These are phyloP conservation scores for Rickenella mellea DNA, from an alignment of 768 basidiomycete species.

Conservation along the genomic window DNA sequence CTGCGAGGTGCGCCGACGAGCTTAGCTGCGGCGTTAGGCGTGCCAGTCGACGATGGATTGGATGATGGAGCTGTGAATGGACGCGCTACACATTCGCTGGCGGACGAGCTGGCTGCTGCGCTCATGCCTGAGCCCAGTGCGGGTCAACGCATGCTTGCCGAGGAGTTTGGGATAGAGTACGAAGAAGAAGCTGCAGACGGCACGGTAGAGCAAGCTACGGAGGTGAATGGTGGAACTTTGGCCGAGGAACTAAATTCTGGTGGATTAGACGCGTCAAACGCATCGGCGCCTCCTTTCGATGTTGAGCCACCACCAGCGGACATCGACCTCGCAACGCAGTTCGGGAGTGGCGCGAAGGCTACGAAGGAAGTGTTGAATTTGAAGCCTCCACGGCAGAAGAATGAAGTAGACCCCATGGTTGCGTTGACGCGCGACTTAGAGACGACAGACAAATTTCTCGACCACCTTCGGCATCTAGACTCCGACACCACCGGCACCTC, in stretches of 20 bases:
- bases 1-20: too few species aligned
- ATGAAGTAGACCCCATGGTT: slow-evolving; percentile 74
- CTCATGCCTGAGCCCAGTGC: slow-evolving; percentile 80
- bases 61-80: too few species aligned
- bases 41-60: too few species aligned
- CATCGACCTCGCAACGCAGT: slow-evolving; percentile 22
- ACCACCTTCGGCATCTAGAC: slow-evolving; percentile 64
- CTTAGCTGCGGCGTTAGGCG: too few species aligned
- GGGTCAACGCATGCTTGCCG: slow-evolving; percentile 69
- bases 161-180: slow-evolving; percentile 86
- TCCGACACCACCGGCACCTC: slow-evolving; percentile 29
- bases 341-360: slow-evolving; percentile 27
- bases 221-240: not conserved
- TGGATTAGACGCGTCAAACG: not conserved
- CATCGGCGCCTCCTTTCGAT: slow-evolving; percentile 14
- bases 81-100: slow-evolving; percentile 58
- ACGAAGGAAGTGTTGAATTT: slow-evolving; percentile 16
- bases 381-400: slow-evolving; percentile 29
- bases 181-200: slow-evolving; percentile 75
- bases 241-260: not conserved
- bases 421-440: slow-evolving; percentile 65
- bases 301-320: slow-evolving; percentile 19
- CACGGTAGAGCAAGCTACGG: slow-evolving; percentile 41
- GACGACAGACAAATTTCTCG: slow-evolving; percentile 69
- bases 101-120: slow-evolving; percentile 80